These are phyloP conservation scores for Nepenthes alata DNA, from an alignment of 179 eudicot genomes.

Conservation along the genomic window DNA sequence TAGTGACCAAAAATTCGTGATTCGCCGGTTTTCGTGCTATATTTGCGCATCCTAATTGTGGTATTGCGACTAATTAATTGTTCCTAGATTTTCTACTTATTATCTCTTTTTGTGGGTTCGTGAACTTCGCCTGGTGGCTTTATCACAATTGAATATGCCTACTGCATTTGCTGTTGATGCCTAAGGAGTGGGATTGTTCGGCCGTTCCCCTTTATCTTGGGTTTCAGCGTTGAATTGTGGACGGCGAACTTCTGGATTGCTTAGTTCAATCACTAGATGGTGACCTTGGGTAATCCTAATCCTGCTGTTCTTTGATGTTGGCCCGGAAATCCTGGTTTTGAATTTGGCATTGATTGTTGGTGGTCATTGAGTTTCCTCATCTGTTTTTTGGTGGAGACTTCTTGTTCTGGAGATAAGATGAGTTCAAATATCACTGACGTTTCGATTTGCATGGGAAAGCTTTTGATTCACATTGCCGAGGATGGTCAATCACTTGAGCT, in stretches of 20 bases:
- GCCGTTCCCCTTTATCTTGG: not conserved
- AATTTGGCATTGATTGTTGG: not conserved
- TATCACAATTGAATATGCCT: not conserved
- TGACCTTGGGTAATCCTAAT: not conserved
- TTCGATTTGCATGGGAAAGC: slow-evolving; percentile 42
- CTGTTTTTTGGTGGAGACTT: not conserved
- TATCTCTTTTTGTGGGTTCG: not conserved
- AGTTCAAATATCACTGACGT: slow-evolving; percentile 43
- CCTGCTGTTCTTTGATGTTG: not conserved
- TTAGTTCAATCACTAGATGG: not conserved
- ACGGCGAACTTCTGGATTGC: not conserved
- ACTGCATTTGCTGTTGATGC: not conserved
- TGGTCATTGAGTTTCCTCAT: not conserved
- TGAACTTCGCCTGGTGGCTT: not conserved
- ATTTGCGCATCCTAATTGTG: not conserved
- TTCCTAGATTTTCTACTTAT: no score
- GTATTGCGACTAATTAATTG: no score
- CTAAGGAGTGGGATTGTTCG: not conserved
- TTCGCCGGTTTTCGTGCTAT: not conserved
- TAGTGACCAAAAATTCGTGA: not conserved
- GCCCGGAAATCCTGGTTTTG: not conserved
- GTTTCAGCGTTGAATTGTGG: not conserved
- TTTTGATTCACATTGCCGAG: slow-evolving; percentile 75
- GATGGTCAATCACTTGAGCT: slow-evolving; percentile 75
- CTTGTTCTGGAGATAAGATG: slow-evolving; percentile 26